Conservation (phyloP, 768 basidiomycete species). For the Scleroderma citrinum region DNA sequence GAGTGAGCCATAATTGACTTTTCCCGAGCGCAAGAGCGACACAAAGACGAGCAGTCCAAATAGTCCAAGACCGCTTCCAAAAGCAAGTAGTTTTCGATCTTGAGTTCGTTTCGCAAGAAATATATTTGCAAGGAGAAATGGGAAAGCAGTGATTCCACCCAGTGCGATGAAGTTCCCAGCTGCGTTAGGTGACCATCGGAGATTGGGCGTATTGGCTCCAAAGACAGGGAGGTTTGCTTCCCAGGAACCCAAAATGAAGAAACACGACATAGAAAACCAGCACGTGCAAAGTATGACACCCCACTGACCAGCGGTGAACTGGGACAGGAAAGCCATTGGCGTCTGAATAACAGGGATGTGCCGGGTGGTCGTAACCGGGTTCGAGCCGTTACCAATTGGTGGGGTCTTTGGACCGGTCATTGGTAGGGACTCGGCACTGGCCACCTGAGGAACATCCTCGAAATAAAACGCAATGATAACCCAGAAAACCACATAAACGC, state of each 20-base stretch:
- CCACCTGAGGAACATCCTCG: constrained; percentile 32
- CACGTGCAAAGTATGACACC: constrained; percentile 59
- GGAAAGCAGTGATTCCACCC: constrained; percentile 55
- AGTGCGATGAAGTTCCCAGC: constrained; percentile 70
- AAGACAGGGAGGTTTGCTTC: constrained; percentile 65
- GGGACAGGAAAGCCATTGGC: constrained; percentile 7
- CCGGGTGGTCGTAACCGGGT: background rate
- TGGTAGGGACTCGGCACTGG: constrained; percentile 7
- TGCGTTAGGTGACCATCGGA: constrained; percentile 54
- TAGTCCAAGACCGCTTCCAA: constrained; percentile 46
- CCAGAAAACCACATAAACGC: constrained; percentile 50
- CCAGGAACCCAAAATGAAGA: constrained; percentile 66
- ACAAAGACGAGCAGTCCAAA: constrained; percentile 49
- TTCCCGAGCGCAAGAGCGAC: constrained; percentile 35
- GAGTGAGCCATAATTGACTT: constrained; percentile 42
- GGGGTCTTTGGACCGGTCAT: background rate
- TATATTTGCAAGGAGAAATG: constrained; percentile 61
- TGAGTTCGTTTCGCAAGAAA: constrained; percentile 51
- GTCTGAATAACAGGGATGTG: background rate
- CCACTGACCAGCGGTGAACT: constrained; percentile 34
- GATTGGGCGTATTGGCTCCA: constrained; percentile 34
- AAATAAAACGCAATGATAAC: constrained; percentile 30
- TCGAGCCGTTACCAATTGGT: background rate
- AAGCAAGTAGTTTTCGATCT: constrained; percentile 52
- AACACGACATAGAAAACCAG: constrained; percentile 65